Conservation (phyloP, 2,329 filamentous ascomycete genomes). For the Exutisphaerella laricina region DNA sequence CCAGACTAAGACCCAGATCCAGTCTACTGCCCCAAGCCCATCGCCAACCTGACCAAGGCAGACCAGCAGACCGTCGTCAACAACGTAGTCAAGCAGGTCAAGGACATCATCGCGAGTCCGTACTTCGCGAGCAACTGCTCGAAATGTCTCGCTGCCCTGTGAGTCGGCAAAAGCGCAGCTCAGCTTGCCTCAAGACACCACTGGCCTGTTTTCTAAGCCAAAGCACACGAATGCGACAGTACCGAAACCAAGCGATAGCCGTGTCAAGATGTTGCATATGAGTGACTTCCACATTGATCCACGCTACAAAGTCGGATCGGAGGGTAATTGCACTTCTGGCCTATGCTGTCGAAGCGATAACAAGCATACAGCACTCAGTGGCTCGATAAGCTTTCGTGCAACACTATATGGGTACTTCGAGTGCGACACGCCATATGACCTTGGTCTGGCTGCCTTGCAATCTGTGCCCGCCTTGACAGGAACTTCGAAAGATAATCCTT, state of each 20-base stretch:
- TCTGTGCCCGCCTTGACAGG: conserved; percentile 53
- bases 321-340: conserved; percentile 49
- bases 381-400: conserved; percentile 42
- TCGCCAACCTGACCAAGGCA: conserved; percentile 41
- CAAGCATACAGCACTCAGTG: conserved; percentile 33
- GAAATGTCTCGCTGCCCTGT: conserved; percentile 49
- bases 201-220: conserved; percentile 49
- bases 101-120: conserved; percentile 37
- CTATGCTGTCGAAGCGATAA: conserved; percentile 49
- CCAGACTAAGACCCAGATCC: conserved; percentile 47
- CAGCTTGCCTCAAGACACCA: conserved; percentile 45
- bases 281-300: conserved; percentile 53
- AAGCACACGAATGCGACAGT: conserved; percentile 43
- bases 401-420: conserved; percentile 51
- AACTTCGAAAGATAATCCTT: conserved; percentile 42
- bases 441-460: conserved; percentile 52
- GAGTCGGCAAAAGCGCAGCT: conserved; percentile 48
- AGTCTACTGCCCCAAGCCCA: conserved; percentile 45
- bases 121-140: conserved; percentile 42
- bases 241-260: conserved; percentile 48
- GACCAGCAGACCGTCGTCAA: conserved; percentile 41
- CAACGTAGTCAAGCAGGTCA: conserved; percentile 42
- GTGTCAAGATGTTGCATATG: conserved; percentile 52
- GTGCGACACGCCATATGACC: conserved; percentile 55
- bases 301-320: conserved; percentile 48